phyloP scores from a whole-genome alignment of 177 flowering plant species.

The Viscum album region DNA sequence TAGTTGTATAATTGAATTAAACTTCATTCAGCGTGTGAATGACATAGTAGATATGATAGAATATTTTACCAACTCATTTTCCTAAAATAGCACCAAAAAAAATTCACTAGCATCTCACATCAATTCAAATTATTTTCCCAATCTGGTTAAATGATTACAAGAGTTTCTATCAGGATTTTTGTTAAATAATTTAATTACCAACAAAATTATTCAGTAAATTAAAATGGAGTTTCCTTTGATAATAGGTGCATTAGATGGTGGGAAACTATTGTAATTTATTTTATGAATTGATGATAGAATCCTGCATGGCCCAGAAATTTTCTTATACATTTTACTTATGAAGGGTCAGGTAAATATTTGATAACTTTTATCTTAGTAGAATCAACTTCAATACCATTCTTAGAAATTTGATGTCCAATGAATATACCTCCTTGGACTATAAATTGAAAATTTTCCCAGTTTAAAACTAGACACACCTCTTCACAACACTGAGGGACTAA shows the following conservation, averaged over 20 bases:
- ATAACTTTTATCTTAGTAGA: neutral
- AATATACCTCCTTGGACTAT: neutral
- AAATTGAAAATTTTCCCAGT: neutral
- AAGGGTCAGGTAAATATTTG: neutral
- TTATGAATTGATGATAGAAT: neutral
- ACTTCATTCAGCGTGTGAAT: neutral
- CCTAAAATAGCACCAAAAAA: neutral
- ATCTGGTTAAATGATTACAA: neutral
- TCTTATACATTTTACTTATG: neutral
- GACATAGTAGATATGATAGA: neutral
- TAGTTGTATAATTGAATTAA: neutral
- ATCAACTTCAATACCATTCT: neutral
- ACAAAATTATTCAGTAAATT: neutral
- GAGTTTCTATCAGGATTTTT: neutral
- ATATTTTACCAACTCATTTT: neutral
- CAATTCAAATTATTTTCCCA: neutral
- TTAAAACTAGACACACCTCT: neutral
- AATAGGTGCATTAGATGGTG: neutral
- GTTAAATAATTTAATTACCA: neutral
- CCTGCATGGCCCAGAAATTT: neutral
- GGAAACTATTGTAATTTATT: neutral
- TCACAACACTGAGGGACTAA: neutral
- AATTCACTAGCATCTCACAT: neutral
- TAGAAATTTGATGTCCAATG: neutral
- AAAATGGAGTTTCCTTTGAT: neutral